Evolutionary conservation across 2,329 filamentous ascomycete species (phyloP).

Genomic region (Aspergillus fischeri): DNA sequence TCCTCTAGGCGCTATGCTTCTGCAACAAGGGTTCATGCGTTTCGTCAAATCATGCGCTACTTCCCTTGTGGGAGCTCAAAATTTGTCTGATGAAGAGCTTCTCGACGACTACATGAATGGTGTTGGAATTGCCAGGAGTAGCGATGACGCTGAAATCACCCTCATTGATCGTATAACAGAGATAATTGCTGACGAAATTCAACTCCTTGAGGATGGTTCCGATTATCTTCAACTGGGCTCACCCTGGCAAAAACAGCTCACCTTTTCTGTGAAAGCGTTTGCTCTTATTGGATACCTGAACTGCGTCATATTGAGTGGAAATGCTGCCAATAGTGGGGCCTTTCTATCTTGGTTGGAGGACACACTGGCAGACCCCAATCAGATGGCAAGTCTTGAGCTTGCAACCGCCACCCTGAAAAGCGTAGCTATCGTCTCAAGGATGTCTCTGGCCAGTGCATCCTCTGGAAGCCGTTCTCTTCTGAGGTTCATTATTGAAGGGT

Average conservation of each 20-base stretch:
- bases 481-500: constrained; percentile 81
- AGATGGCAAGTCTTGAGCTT: constrained; percentile 76
- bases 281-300: constrained; percentile 80
- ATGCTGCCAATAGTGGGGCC: constrained; percentile 71
- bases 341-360: constrained; percentile 84
- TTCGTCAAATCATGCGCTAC: constrained; percentile 76
- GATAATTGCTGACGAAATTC: constrained; percentile 77
- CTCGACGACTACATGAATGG: constrained; percentile 69
- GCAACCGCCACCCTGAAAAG: constrained; percentile 75
- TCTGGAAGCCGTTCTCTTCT: constrained; percentile 75
- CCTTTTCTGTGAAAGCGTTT: constrained; percentile 78
- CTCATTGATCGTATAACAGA: constrained; percentile 59
- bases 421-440: constrained; percentile 74
- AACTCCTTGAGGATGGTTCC: constrained; percentile 78
- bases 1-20: constrained; percentile 83
- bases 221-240: constrained; percentile 88
- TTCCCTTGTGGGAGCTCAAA: constrained; percentile 61
- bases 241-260: constrained; percentile 78
- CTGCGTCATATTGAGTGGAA: constrained; percentile 76
- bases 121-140: constrained; percentile 44
- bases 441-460: constrained; percentile 68
- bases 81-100: constrained; percentile 59
- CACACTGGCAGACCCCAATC: constrained; percentile 69
- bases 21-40: constrained; percentile 84
- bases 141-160: constrained; percentile 34